Conservation (phyloP, 371 early-diverging fungal genomes). For the Catenaria anguillulae region DNA sequence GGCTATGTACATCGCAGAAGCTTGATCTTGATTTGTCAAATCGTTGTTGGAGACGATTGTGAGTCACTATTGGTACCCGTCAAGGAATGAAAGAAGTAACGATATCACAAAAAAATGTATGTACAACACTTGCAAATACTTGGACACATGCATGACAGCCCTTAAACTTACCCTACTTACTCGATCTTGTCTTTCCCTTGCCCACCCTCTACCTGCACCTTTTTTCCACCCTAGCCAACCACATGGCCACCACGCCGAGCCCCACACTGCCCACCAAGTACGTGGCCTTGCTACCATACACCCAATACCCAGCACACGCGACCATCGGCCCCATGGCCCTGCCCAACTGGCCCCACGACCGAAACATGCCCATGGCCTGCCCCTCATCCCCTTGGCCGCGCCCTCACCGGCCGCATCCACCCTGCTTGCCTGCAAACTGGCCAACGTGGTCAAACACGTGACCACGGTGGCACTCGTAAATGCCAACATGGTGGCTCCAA, state of each 20-base stretch:
- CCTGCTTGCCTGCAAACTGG: conserved; percentile 20
- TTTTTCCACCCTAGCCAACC: background rate
- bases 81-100: no score
- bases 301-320: conserved; percentile 78
- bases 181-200: no score
- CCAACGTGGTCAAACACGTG: conserved; percentile 70
- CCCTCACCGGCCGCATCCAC: no score
- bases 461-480: conserved; percentile 89
- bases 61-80: no score
- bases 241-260: background rate
- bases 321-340: conserved; percentile 76
- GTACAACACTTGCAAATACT: no score
- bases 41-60: no score
- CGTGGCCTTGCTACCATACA: conserved; percentile 32
- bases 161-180: no score
- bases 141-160: no score
- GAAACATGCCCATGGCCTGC: conserved; percentile 63
- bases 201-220: no score
- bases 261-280: background rate
- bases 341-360: conserved; percentile 83
- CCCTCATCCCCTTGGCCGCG: conserved; percentile 26
- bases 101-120: no score
- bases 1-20: no score
- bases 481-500: conserved; percentile 54
- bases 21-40: no score